A percentile compares a stretch with the other conserved stretches of the same genome.
Evolutionary conservation across 2,329 filamentous ascomycete species (phyloP).

Genomic region (Amesomyces nigricolor): DNA sequence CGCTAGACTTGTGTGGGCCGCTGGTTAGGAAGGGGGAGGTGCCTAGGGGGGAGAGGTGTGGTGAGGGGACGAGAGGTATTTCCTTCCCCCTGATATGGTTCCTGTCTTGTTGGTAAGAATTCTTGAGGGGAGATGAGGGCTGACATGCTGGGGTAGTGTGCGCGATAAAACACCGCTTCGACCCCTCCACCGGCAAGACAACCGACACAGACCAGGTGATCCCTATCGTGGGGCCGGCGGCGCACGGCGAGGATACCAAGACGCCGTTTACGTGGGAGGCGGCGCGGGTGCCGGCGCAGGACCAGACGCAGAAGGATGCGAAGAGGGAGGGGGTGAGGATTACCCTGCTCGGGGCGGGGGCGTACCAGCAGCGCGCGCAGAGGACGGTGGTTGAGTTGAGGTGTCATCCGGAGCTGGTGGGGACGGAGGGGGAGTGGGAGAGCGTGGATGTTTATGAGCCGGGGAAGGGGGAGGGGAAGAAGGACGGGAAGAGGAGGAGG

Average conservation of each 20-base stretch:
- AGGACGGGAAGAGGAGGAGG: conserved; percentile 24
- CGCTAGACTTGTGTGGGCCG: conserved; percentile 67
- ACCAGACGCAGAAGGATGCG: conserved; percentile 58
- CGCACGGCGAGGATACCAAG: conserved; percentile 51
- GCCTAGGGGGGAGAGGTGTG: conserved; percentile 56
- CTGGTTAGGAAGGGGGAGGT: conserved; percentile 57
- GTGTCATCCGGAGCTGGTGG: conserved; percentile 67
- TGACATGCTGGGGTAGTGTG: conserved; percentile 53
- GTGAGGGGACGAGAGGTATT: conserved; percentile 61
- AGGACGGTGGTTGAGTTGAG: conserved; percentile 79
- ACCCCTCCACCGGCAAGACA: conserved; percentile 41
- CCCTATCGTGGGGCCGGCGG: conserved; percentile 56
- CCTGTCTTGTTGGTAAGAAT: no score
- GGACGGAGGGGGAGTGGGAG: conserved; percentile 65
- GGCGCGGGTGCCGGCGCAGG: conserved; percentile 59
- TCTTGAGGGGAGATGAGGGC: background rate
- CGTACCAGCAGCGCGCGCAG: conserved; percentile 52
- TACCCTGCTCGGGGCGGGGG: conserved; percentile 55
- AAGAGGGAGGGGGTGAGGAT: conserved; percentile 67
- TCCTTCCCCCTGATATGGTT: background rate
- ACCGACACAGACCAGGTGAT: conserved; percentile 53
- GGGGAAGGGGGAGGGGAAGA: conserved; percentile 15
- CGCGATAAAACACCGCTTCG: conserved; percentile 59
- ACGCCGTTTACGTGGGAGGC: conserved; percentile 58
- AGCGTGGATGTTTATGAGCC: conserved; percentile 49